Conservation (phyloP, 2,329 filamentous ascomycete species). For the Cordyceps javanica region DNA sequence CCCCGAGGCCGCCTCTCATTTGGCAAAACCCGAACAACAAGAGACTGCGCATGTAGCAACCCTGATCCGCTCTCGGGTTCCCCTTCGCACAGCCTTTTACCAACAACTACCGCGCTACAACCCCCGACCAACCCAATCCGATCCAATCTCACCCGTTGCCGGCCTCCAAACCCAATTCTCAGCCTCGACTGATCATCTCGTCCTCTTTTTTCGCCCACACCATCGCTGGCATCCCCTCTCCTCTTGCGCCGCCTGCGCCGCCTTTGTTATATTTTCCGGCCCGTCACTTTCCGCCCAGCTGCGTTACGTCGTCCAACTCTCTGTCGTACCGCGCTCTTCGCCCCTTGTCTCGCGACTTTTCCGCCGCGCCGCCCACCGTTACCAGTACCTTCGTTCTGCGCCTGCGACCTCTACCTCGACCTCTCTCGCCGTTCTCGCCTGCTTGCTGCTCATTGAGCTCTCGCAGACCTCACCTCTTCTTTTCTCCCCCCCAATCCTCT, state of each 20-base stretch:
- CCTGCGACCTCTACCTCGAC: constrained; percentile 2
- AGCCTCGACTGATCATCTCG: constrained; percentile 2
- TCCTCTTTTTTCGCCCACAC: not conserved
- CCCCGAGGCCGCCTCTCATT: too few species aligned
- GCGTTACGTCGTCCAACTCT: not conserved
- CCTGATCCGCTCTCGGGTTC: not conserved
- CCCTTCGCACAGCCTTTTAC: not conserved
- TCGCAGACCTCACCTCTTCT: not conserved
- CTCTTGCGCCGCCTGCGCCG: not conserved
- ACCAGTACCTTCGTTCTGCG: not conserved
- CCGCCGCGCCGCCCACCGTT: constrained; percentile 2
- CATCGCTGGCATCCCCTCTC: not conserved
- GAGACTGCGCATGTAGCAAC: too few species aligned
- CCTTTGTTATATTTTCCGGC: not conserved
- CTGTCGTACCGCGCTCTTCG: not conserved
- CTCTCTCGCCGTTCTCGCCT: not conserved
- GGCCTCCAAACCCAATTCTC: not conserved
- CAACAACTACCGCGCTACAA: not conserved
- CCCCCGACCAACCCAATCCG: not conserved
- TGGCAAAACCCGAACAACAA: too few species aligned
- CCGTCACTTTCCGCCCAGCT: not conserved
- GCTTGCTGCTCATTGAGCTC: not conserved
- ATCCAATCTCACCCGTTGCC: not conserved
- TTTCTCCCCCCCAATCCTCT: not conserved
- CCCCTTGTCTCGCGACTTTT: constrained; percentile 8